These are phyloP conservation scores for Phalaenopsis hybrid DNA, from an alignment of 116 monocot genomes.

Conservation along the genomic window DNA sequence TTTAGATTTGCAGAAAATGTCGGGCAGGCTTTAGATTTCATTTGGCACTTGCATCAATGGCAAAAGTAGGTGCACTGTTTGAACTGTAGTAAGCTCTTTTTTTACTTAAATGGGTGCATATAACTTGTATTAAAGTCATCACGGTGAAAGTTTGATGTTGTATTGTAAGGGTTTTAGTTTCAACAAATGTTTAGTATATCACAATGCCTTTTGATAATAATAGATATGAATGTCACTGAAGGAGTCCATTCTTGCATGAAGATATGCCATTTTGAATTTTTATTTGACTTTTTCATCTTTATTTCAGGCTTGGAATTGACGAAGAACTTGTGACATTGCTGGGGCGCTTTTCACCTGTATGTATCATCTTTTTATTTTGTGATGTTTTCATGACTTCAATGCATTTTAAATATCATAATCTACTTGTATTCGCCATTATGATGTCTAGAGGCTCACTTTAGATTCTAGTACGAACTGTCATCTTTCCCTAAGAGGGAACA, in stretches of 20 bases:
- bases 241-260: background rate
- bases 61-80: background rate
- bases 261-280: background rate
- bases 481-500: no score
- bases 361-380: constrained; percentile 14
- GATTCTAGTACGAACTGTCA: no score
- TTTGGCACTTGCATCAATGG: background rate
- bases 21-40: background rate
- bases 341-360: constrained; percentile 65
- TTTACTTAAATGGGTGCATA: background rate
- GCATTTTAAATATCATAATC: background rate
- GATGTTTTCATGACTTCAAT: background rate
- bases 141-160: background rate
- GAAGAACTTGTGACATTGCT: constrained; percentile 81
- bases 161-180: background rate
- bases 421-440: no score
- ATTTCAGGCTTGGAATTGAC: constrained; percentile 78
- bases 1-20: background rate
- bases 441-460: no score
- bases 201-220: background rate
- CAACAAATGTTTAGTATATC: background rate
- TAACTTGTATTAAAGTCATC: background rate
- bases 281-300: background rate
- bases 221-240: background rate
- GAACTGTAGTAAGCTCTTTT: background rate